Base-by-base conservation (phyloP, 306 rosid species). In the Vigna trinervia region DNA sequence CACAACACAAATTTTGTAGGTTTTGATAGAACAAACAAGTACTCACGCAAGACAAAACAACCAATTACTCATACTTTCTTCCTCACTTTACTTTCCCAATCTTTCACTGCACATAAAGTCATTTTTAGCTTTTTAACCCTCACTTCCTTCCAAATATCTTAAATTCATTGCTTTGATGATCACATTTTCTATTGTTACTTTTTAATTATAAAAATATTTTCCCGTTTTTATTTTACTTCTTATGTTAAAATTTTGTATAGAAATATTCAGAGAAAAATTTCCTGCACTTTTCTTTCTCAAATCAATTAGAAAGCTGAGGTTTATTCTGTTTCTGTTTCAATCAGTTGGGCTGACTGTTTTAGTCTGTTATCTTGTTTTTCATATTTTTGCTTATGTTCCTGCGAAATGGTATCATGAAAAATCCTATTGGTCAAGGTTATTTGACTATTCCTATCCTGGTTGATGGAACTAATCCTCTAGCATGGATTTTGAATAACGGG, bases 1-100 rank as follows among this genome's bases (percentile, higher is more conserved):
- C 32, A 52, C 78, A 57, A 78, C 32, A 58, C 78, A 57, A 78
- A 41, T 46, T 75, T 76, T 76, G 57, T 48, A 77, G 80, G 59
- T 62, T 61, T 73, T 46, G 61, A 62, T 48, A 26, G 71, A 83
- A 71, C 54, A 76, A 75, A 71, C 54, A 76, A 75, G 70, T 20
- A 60, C 8, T 75, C 73, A 61, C 63, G 53, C 78, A 61, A 61
- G 54, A 69, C 19, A 76, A 78, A 56, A 30, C 56, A 71, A 59
- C 14, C 50, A 11, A 71, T 69, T 45, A 38, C 5, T 34, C 50
- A 20, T 39, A 28, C 60, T 58, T 62, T 80, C 79, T 71, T 64
- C 17, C 48, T 71, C 36, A 84, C 47, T 77, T 68, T 70, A 78
- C 73, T 78, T 62, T 68, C 57, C 69, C 30, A 51, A 67, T 72